phyloP scores from a whole-genome alignment of 2,329 filamentous ascomycete species.

The Fusarium setosum region DNA sequence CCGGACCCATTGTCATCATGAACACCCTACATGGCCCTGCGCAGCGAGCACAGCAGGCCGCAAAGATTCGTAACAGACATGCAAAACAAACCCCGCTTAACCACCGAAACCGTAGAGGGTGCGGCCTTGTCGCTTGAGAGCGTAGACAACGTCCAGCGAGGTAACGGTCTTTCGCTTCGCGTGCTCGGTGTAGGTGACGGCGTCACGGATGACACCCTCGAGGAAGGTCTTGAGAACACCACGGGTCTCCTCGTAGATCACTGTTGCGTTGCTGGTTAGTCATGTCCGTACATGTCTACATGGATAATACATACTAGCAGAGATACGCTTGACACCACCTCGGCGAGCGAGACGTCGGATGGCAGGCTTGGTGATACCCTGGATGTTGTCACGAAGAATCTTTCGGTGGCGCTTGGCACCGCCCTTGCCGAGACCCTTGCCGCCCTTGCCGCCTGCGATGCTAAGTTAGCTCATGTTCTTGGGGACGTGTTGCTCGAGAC shows the following conservation, averaged over 20 bases:
- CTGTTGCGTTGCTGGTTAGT: conserved; percentile 64
- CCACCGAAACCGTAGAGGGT: conserved; percentile 92
- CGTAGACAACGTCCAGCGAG: conserved; percentile 76
- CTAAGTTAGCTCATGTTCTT: conserved; percentile 70
- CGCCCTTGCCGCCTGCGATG: conserved; percentile 85
- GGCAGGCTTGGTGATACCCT: conserved; percentile 98
- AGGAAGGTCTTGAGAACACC: conserved; percentile 84
- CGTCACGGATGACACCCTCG: conserved; percentile 80
- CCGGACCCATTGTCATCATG: conserved; percentile 56
- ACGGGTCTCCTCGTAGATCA: conserved; percentile 85
- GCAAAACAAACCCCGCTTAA: conserved; percentile 61
- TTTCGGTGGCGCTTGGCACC: conserved; percentile 99
- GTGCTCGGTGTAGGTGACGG: conserved; percentile 83
- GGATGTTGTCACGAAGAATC: conserved; percentile 99
- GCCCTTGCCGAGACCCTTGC: conserved; percentile 98
- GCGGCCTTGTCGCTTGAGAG: conserved; percentile 76
- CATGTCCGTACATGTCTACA: conserved; percentile 80
- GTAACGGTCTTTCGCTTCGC: conserved; percentile 86
- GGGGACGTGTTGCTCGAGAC: conserved; percentile 63
- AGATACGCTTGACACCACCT: conserved; percentile 99
- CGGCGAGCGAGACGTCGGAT: conserved; percentile 98
- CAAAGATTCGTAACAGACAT: conserved; percentile 52
- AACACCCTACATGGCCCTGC: conserved; percentile 49
- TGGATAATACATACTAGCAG: conserved; percentile 77
- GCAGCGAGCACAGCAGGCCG: conserved; percentile 25